These are phyloP conservation scores for Beverwykella pulmonaria DNA, from an alignment of 495 filamentous ascomycete species.

Conservation along the genomic window DNA sequence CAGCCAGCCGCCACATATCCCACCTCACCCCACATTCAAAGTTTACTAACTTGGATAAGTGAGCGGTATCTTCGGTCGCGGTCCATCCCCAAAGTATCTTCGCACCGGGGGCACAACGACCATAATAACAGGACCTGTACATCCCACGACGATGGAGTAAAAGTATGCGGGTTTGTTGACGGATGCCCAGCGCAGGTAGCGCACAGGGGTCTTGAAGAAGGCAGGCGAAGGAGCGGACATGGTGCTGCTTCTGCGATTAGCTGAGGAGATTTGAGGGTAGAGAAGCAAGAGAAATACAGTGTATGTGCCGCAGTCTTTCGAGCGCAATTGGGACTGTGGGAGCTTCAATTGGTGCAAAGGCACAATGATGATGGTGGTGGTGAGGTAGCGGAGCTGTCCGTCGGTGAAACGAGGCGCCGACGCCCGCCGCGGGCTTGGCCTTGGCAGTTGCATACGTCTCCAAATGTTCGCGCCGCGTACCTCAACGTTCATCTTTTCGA, in stretches of 20 bases:
- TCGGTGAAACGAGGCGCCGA: not conserved
- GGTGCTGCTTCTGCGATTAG: not conserved
- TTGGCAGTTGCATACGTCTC: slow-evolving; percentile 39
- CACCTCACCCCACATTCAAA: not conserved
- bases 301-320: not conserved
- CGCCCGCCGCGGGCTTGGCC: slow-evolving; percentile 23
- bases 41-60: slow-evolving; percentile 80
- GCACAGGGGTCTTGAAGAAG: slow-evolving; percentile 80
- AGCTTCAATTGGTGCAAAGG: not conserved
- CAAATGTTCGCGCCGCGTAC: slow-evolving; percentile 16
- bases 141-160: slow-evolving; percentile 75
- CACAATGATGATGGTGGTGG: not conserved
- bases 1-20: slow-evolving; percentile 16
- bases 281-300: no score
- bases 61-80: slow-evolving; percentile 70
- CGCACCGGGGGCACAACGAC: slow-evolving; percentile 70
- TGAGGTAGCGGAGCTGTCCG: not conserved
- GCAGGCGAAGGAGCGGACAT: slow-evolving; percentile 53
- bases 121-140: slow-evolving; percentile 68
- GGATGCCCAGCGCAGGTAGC: slow-evolving; percentile 83
- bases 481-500: not conserved
- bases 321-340: not conserved
- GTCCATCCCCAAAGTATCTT: slow-evolving; percentile 67
- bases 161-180: slow-evolving; percentile 86
- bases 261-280: not conserved